Evolutionary conservation across 208 protist genomes (phyloP).

Genomic region (Acanthamoeba sp.): DNA sequence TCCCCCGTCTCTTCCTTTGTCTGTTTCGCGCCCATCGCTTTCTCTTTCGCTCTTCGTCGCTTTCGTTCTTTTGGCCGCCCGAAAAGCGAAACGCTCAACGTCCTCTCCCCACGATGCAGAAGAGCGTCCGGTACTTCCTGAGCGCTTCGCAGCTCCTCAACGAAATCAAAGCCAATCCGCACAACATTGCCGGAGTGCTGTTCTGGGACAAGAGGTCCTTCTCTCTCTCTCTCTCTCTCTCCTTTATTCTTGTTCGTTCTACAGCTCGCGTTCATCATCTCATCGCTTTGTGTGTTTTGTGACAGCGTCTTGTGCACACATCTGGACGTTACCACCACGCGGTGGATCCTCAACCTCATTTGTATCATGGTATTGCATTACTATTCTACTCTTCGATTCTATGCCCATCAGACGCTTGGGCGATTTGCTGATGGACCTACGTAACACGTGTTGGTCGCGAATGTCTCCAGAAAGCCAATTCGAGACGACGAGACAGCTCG

Average conservation of each 20-base stretch:
- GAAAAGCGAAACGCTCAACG: too few relatives aligned
- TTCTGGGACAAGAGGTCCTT: constrained; percentile 57
- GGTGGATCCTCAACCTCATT: constrained; percentile 57
- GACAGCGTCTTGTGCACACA: constrained; percentile 58
- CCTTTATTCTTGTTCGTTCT: too few relatives aligned
- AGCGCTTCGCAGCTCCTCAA: constrained; percentile 15
- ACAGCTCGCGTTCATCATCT: too few relatives aligned
- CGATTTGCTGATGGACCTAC: too few relatives aligned
- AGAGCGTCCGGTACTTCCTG: background rate
- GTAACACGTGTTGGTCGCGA: background rate
- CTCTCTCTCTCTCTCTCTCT: background rate
- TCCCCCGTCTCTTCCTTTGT: too few relatives aligned
- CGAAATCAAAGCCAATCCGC: constrained; percentile 39
- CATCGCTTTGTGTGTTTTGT: too few relatives aligned
- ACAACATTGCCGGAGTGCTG: background rate
- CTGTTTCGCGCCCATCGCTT: too few relatives aligned
- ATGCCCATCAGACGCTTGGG: too few relatives aligned
- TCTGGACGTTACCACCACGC: background rate
- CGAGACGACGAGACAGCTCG: background rate
- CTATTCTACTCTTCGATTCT: background rate
- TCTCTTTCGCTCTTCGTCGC: too few relatives aligned
- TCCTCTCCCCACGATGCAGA: background rate
- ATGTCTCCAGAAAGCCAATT: background rate
- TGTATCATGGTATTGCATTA: background rate
- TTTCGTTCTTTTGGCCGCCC: too few relatives aligned